phyloP scores from a whole-genome alignment of 202 grass and related monocot species.

The Zizania palustris region DNA sequence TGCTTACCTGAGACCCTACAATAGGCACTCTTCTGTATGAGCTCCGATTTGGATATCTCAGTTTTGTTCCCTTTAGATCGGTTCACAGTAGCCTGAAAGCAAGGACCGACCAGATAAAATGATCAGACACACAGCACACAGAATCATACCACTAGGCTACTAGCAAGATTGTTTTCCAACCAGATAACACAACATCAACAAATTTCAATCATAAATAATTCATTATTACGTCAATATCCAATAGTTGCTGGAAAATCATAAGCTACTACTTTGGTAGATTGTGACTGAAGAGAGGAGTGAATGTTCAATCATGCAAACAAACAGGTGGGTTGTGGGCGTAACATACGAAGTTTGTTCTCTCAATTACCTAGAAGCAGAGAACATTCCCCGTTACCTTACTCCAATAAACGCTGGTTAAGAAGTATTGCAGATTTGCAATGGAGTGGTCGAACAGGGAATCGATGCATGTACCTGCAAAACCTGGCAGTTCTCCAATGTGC shows the following conservation, averaged over 20 bases:
- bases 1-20: conserved; percentile 89
- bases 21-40: conserved; percentile 92
- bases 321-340: background rate
- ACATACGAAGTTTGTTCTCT: background rate
- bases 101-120: conserved; percentile 16
- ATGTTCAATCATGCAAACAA: background rate
- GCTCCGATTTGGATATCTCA: conserved; percentile 87
- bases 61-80: conserved; percentile 94
- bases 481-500: conserved; percentile 97
- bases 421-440: background rate
- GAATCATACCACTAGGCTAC: background rate
- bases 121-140: conserved; percentile 5
- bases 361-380: background rate
- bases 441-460: background rate
- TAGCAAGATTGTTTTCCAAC: background rate
- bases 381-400: background rate
- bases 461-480: conserved; percentile 73
- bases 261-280: too few relatives aligned
- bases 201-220: background rate
- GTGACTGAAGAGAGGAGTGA: background rate
- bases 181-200: background rate
- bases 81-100: conserved; percentile 82
- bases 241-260: too few relatives aligned
- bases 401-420: background rate
- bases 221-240: background rate